Conservation (phyloP, 768 basidiomycete genomes). For the Porpolomopsis calyptriformis region DNA sequence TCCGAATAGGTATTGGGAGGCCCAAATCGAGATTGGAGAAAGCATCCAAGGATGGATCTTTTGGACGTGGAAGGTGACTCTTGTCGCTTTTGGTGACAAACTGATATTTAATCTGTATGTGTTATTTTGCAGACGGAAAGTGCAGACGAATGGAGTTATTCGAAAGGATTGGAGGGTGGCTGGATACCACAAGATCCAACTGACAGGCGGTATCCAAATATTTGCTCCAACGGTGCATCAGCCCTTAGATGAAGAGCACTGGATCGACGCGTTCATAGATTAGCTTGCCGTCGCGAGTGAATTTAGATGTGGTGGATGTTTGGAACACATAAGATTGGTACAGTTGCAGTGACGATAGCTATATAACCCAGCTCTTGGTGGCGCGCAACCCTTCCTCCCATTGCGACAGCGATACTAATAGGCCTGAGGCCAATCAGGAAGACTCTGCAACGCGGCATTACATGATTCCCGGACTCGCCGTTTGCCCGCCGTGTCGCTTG, state of each 20-base stretch:
- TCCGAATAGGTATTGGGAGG: constrained; percentile 58
- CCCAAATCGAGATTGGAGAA: constrained; percentile 68
- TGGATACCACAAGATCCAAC: constrained; percentile 69
- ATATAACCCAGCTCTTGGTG: no score
- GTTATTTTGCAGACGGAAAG: constrained; percentile 38
- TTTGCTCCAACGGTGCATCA: constrained; percentile 28
- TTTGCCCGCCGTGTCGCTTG: constrained; percentile 61
- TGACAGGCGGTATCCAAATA: constrained; percentile 51
- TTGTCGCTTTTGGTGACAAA: neutral
- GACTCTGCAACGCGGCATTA: constrained; percentile 57
- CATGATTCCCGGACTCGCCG: constrained; percentile 66
- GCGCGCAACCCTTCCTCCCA: no score
- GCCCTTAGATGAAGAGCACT: neutral
- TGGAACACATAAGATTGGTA: no score
- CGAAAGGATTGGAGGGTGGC: constrained; percentile 60
- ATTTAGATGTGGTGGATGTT: no score
- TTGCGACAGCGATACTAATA: neutral
- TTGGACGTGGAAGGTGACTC: constrained; percentile 68
- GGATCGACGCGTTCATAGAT: constrained; percentile 1
- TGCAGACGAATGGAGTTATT: constrained; percentile 70
- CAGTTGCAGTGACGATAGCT: no score
- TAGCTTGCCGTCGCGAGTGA: no score
- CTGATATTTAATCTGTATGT: neutral
- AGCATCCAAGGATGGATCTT: constrained; percentile 61
- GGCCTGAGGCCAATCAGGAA: constrained; percentile 65